Evolutionary conservation across 2,329 filamentous ascomycete species (phyloP).

Genomic region (Paramyrothecium sp.): DNA sequence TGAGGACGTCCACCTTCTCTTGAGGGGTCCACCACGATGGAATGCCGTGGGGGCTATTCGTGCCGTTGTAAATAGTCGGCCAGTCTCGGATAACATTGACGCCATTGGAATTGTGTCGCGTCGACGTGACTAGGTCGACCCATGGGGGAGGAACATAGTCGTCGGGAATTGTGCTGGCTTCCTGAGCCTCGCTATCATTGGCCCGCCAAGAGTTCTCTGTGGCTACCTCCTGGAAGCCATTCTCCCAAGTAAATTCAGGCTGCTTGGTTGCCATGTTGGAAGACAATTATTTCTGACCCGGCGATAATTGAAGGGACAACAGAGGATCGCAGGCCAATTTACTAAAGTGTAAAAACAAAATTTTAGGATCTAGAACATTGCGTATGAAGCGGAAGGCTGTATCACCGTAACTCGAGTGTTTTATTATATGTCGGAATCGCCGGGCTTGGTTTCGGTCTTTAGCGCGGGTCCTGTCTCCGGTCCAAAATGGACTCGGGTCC

Average conservation of each 20-base stretch:
- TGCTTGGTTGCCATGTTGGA: constrained; percentile 13
- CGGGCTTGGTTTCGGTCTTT: not conserved
- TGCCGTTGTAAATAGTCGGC: constrained; percentile 26
- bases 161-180: not conserved
- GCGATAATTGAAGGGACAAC: not conserved
- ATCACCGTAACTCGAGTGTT: too few relatives aligned
- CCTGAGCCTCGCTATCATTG: not conserved
- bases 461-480: not conserved
- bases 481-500: not conserved
- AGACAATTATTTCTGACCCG: not conserved
- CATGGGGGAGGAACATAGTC: constrained; percentile 19
- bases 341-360: too few relatives aligned
- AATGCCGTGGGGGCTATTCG: constrained; percentile 22
- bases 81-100: constrained; percentile 24
- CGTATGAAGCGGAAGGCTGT: too few relatives aligned
- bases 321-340: not conserved
- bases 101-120: constrained; percentile 21
- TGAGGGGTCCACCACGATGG: constrained; percentile 23
- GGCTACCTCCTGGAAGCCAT: constrained; percentile 14
- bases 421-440: not conserved
- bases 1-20: constrained; percentile 29
- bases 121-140: constrained; percentile 20
- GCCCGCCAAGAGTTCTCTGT: not conserved
- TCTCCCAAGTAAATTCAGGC: constrained; percentile 17
- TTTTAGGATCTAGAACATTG: too few relatives aligned